Evolutionary conservation across 345 rosid genomes (phyloP), one percentile per base, ranked within the genome.

Genomic region (Dipteronia sinensis): DNA sequence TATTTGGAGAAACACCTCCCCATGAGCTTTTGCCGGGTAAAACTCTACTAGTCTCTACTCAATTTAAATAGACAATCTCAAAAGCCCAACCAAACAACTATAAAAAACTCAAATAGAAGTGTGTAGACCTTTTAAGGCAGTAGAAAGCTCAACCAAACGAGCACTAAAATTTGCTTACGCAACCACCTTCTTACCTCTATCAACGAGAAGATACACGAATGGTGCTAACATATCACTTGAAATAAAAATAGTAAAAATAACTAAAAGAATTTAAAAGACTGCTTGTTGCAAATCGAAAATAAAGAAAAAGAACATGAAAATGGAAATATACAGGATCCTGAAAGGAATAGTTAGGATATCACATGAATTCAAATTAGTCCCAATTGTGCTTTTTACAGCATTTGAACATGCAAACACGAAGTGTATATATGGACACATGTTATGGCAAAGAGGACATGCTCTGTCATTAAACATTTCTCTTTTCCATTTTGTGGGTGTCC

Each of bases 341-440:
- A 71, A 55, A n/a, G 72, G 38, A 34, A 6, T 34, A 44, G 16
- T 69, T 44, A 20, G 23, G 19, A 11, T 44, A 44, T 62, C 22
- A 47, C 67, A 22, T 16, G 46, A 80, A 51, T 38, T 51, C 22
- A 29, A 42, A 58, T 11, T 10, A 47, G 70, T 31, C 40, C 42
- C 58, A 16, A 53, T 25, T 31, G 59, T 22, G 58, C 40, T 29
- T 44, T 15, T 47, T 69, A 31, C 7, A 40, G 73, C 65, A 64
- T 71, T 49, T 51, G 71, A 61, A 70, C 75, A 51, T 8, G 7
- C 10, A 40, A 59, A 61, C 23, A 53, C 10, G 25, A 69, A 69
- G 44, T 15, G 44, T 69, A 44, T 23, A 23, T 12, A 46, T 20
- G 51, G 13, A 12, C 23, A 6, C 73, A 69, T 34, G 40, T 31